These are phyloP conservation scores for Termitomyces sp. DNA, from an alignment of 768 basidiomycete species.

Conservation along the genomic window DNA sequence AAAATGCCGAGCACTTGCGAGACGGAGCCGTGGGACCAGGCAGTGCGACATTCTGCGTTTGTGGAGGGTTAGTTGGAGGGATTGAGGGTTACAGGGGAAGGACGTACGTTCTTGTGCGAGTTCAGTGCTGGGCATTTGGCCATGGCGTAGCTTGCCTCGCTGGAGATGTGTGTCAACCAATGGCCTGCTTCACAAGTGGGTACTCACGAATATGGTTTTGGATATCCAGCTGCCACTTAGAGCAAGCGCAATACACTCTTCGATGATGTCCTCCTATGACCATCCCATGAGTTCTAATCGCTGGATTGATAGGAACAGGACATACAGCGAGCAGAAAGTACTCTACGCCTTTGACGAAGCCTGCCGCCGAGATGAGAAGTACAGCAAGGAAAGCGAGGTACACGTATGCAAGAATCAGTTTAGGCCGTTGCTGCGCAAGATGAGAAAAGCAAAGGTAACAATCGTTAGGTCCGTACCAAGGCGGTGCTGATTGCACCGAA, in stretches of 20 bases:
- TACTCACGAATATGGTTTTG: constrained; percentile 32
- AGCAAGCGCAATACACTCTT: constrained; percentile 28
- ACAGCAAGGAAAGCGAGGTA: constrained; percentile 27
- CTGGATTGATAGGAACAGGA: not conserved
- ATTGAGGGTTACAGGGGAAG: not conserved
- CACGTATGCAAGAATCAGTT: constrained; percentile 17
- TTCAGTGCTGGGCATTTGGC: constrained; percentile 15
- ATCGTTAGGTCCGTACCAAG: constrained; percentile 5
- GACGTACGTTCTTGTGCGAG: constrained; percentile 31
- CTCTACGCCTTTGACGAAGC: constrained; percentile 27
- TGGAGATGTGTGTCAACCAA: constrained; percentile 5
- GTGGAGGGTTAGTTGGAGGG: not conserved
- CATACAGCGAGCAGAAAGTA: constrained; percentile 34
- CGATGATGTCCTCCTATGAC: constrained; percentile 27
- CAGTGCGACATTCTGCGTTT: constrained; percentile 28
- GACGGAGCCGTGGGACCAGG: constrained; percentile 31
- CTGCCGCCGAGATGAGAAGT: constrained; percentile 27
- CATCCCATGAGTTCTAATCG: not conserved
- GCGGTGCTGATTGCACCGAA: constrained; percentile 13
- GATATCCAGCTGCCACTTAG: constrained; percentile 25
- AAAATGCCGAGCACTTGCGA: constrained; percentile 31
- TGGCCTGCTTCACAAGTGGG: too few species aligned
- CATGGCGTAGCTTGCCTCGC: constrained; percentile 28
- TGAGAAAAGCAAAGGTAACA: not conserved
- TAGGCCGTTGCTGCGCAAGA: constrained; percentile 16